Evolutionary conservation across 371 early-diverging fungal species (phyloP), one percentile per base, ranked within the genome.

Genomic region (Mucor racemosus): DNA sequence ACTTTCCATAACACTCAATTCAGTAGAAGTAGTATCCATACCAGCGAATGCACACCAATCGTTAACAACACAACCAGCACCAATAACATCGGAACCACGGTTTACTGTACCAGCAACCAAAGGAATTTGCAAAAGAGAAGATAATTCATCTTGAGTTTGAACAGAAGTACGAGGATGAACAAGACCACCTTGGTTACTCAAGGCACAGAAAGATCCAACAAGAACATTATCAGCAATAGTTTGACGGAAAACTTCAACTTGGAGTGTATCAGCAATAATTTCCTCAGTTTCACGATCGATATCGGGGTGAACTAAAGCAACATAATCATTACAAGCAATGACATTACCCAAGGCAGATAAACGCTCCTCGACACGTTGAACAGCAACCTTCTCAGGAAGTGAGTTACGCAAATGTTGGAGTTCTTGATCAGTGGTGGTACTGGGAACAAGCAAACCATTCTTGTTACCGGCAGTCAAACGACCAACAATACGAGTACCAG

Each of bases 61-160:
- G 78, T 99, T 99, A 50, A 98, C 99, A 33, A 99, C 97, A 71
- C 99, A 86, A 31, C 99, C 99, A 44, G 94, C 95, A 36, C 99
- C 99, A 80, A 99, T 94, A 44, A 95, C 90, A 78, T 95, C 96
- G n/a, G 96, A 93, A 84, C 99, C 99, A 68, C 97, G 93, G 86
- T 99, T 99, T 40, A 99, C 96, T 5, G 99, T 99, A 71, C 99
- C 99, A 33, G 99, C 99, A 7, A 99, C 96, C n/a, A 99, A 88
- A 19, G 98, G 98, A 63, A 99, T 91, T 80, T 97, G 98, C 55
- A 99, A 88, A 67, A 99, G 86, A 34, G 98, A 92, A n/a, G 98
- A 95, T 57, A 99, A 86, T 86, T 99, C 99, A 75, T 99, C 97
- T 81, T 99, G 95, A 74, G 99, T 99, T 82, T 98, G 95, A 56